Evolutionary conservation across 2,329 filamentous ascomycete genomes (phyloP).

Genomic region (Xylaria sp.): DNA sequence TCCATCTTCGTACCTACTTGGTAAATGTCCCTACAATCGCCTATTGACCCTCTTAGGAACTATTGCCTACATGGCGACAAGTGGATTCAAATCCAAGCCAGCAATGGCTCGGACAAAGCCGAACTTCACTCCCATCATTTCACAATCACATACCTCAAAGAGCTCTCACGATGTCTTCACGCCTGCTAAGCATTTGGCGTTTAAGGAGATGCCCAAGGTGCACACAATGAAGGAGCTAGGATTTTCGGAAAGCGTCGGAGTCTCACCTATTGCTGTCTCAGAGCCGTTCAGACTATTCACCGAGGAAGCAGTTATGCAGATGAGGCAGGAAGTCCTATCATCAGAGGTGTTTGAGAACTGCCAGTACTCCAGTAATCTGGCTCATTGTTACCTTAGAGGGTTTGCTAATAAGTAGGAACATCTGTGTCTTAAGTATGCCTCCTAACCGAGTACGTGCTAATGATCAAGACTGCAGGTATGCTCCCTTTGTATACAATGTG

Average conservation of each 20-base stretch:
- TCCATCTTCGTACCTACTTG: not conserved
- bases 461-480: conserved; percentile 57
- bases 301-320: conserved; percentile 67
- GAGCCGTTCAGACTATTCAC: conserved; percentile 74
- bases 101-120: conserved; percentile 31
- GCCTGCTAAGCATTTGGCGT: conserved; percentile 65
- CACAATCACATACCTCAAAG: conserved; percentile 27
- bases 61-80: conserved; percentile 41
- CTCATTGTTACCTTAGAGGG: conserved; percentile 57
- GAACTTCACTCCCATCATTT: conserved; percentile 46
- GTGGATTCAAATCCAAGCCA: conserved; percentile 35
- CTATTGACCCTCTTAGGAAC: conserved; percentile 12
- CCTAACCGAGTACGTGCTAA: not conserved
- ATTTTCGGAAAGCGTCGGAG: conserved; percentile 63
- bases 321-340: conserved; percentile 71
- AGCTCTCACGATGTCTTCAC: conserved; percentile 57
- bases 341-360: conserved; percentile 67
- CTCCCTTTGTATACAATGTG: conserved; percentile 70
- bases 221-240: conserved; percentile 72
- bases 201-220: conserved; percentile 61
- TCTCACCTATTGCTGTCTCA: conserved; percentile 72
- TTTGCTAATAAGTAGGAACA: conserved; percentile 59
- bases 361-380: conserved; percentile 68
- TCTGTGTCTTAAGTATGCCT: not conserved
- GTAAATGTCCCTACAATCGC: not conserved